These are phyloP conservation scores for Linderina pennispora DNA, from an alignment of 192 early-diverging fungal genomes.

Conservation along the genomic window DNA sequence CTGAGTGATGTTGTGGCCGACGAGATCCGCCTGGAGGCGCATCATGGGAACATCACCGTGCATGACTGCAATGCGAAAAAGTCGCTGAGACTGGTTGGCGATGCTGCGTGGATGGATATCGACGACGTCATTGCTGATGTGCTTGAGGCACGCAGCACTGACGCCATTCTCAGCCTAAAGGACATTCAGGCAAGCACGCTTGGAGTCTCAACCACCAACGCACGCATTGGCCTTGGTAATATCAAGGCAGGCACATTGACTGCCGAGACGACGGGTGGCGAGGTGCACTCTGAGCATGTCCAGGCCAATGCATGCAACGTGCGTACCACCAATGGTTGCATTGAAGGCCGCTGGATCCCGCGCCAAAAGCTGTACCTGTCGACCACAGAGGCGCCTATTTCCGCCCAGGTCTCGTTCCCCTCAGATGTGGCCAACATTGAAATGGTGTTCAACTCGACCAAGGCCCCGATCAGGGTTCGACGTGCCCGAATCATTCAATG, in stretches of 20 bases:
- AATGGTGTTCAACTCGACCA: conserved; percentile 20
- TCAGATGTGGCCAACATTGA: conserved; percentile 11
- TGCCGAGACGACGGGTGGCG: conserved; percentile 23
- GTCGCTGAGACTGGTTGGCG: conserved; percentile 17
- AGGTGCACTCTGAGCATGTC: conserved; percentile 22
- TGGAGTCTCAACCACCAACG: conserved; percentile 30
- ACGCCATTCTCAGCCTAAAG: conserved; percentile 45
- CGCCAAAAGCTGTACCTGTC: conserved; percentile 32
- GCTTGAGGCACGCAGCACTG: conserved; percentile 19
- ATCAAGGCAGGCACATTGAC: conserved; percentile 26
- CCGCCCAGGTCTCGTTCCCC: conserved; percentile 16
- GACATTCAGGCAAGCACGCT: conserved; percentile 21
- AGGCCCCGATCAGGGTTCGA: conserved; percentile 24
- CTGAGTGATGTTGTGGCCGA: conserved; percentile 34
- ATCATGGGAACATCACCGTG: conserved; percentile 43
- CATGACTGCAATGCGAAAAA: conserved; percentile 23
- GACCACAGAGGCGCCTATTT: conserved; percentile 28
- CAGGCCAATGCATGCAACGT: conserved; percentile 15
- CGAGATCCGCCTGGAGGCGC: conserved; percentile 18
- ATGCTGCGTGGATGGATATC: conserved; percentile 45
- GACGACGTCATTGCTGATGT: conserved; percentile 25
- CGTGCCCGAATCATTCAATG: conserved; percentile 30
- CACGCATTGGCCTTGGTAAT: conserved; percentile 38
- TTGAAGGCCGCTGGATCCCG: conserved; percentile 38
- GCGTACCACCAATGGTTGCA: conserved; percentile 19